Base-by-base conservation (phyloP, 306 rosid genomes). In the Acmispon strigosus region DNA sequence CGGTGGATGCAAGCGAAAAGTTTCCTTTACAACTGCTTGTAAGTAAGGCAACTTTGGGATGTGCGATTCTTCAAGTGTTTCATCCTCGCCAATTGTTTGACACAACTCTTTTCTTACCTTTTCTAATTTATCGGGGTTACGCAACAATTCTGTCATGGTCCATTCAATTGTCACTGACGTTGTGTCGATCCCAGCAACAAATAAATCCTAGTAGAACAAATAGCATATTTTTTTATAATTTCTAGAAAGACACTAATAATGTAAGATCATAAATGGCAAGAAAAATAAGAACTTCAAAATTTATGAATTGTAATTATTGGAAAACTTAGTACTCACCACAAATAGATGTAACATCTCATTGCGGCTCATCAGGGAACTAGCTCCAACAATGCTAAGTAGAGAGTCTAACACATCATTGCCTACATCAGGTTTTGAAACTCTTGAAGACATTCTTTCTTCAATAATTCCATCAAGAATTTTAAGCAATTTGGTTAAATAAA, bases 1-100 rank as follows among this genome's bases (percentile, higher is more conserved):
- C 2, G 80, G 47, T 15, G 84, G 84, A 19, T 80, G 81, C 41
- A 80, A 58, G 5, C 84, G 76, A 2, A 80, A 1, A 17, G 84
- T 71, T 32, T 76, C 84, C 53, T 81, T 81, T 6, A 81, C 53
- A 1, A 24, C 44, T 19, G 81, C 81, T 4, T 10, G 36, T 13
- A 76, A 16, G 32, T 27, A 76, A 1, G 75, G 72, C 0, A 81
- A 17, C 55, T 76, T 56, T 12, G 62, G n/a, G 10, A 75, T 39
- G 10, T 62, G 52, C 15, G 74, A 49, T 63, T 75, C 81, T 24
- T 76, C 74, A 51, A 53, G 4, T 9, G n/a, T 13, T 52, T 0
- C 29, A n/a, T n/a, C 44, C n/a, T 60, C 17, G 9, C 5, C 48
- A 60, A 61, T 10, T 1, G 7, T 6, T 18, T 61, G 34, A 5